phyloP scores from a whole-genome alignment of 768 basidiomycete genomes.

The Baorangia bicolor region DNA sequence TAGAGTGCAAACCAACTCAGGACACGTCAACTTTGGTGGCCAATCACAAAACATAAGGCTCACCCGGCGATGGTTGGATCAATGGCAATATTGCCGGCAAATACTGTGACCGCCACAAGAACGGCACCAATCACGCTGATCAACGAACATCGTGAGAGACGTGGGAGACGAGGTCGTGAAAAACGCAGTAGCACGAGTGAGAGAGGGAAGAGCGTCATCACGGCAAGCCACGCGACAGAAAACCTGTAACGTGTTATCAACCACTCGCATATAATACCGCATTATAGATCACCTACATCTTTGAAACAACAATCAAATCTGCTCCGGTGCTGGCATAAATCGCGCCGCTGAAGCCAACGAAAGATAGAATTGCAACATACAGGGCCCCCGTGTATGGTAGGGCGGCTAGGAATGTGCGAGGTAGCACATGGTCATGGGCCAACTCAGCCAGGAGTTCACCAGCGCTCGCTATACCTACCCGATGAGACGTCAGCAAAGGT shows the following conservation, averaged over 20 bases:
- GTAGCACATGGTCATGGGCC: conserved; percentile 59
- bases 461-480: conserved; percentile 53
- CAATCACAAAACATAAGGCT: conserved; percentile 14
- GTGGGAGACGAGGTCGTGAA: conserved; percentile 58
- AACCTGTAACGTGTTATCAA: conserved; percentile 43
- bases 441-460: conserved; percentile 59
- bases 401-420: conserved; percentile 45
- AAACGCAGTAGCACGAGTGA: conserved; percentile 61
- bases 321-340: conserved; percentile 62
- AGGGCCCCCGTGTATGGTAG: conserved; percentile 53
- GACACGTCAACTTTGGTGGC: not conserved
- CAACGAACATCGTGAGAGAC: conserved; percentile 42
- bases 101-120: conserved; percentile 40
- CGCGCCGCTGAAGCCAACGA: conserved; percentile 46
- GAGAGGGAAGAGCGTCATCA: conserved; percentile 64
- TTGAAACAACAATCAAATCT: conserved; percentile 51
- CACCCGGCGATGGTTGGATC: conserved; percentile 57
- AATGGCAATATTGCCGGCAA: conserved; percentile 60
- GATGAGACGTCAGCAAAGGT: conserved; percentile 1
- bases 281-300: conserved; percentile 42
- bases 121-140: conserved; percentile 42
- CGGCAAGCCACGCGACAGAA: conserved; percentile 63
- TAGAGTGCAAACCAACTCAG: conserved; percentile 63
- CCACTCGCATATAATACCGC: not conserved
- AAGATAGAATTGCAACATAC: conserved; percentile 50